Evolutionary conservation across 179 eudicot species (phyloP).

Genomic region (Heliamphora pulchella): DNA sequence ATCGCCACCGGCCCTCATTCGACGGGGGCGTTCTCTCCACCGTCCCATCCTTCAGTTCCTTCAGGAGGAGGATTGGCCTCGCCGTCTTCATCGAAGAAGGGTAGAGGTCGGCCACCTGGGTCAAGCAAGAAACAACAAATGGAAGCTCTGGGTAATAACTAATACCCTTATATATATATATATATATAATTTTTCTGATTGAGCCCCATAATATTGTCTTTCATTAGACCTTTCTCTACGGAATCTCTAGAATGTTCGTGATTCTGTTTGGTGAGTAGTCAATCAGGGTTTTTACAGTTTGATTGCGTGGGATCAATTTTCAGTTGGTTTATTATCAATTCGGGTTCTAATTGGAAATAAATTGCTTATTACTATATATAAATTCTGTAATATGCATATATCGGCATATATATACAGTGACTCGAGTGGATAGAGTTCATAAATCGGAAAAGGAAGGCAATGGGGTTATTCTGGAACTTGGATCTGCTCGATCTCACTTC

Average conservation of each 20-base stretch:
- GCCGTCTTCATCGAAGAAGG: slow-evolving; percentile 29
- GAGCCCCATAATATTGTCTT: neutral
- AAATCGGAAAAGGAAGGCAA: slow-evolving; percentile 15
- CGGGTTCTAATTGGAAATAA: neutral
- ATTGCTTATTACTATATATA: neutral
- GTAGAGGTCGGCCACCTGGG: slow-evolving; percentile 69
- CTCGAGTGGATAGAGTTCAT: slow-evolving; percentile 19
- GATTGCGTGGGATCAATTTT: neutral
- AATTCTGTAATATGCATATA: neutral
- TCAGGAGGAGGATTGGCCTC: slow-evolving; percentile 28
- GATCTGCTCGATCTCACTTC: slow-evolving; percentile 27
- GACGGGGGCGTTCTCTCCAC: slow-evolving; percentile 13
- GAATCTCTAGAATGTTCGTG: no score
- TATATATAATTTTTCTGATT: neutral
- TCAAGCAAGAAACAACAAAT: slow-evolving; percentile 42
- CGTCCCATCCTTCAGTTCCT: slow-evolving; percentile 10
- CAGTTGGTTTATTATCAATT: neutral
- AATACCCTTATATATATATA: neutral
- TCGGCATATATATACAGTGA: slow-evolving; percentile 11
- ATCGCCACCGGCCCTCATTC: slow-evolving; percentile 15
- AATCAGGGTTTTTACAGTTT: slow-evolving; percentile 11
- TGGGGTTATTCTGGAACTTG: slow-evolving; percentile 27
- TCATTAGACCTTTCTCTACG: slow-evolving; percentile 11
- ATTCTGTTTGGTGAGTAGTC: neutral
- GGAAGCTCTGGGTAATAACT: slow-evolving; percentile 47